A percentile compares a stretch with the other conserved stretches of the same genome.
Evolutionary conservation across 495 filamentous ascomycete species (phyloP).

Genomic region (Xylaria cubensis): DNA sequence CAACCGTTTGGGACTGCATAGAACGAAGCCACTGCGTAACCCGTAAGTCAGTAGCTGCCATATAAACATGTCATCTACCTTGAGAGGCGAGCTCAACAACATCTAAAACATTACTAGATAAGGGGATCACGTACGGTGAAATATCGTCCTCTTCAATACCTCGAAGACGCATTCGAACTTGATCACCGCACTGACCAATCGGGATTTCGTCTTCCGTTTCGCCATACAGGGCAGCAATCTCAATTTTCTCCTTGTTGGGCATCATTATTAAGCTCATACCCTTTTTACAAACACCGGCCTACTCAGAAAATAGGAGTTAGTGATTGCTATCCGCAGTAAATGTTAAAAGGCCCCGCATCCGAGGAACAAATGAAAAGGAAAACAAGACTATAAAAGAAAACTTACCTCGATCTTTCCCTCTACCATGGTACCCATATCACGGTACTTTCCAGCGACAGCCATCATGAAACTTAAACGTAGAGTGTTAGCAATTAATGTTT

Average conservation of each 20-base stretch:
- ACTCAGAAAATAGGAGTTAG: slow-evolving; percentile 14
- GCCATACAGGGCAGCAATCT: slow-evolving; percentile 85
- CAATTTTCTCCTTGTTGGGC: slow-evolving; percentile 84
- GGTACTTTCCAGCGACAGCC: slow-evolving; percentile 93
- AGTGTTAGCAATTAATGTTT: not conserved
- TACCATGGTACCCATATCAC: slow-evolving; percentile 96
- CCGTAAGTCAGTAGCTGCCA: slow-evolving; percentile 11
- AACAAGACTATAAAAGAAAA: too few relatives aligned
- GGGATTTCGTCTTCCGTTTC: slow-evolving; percentile 93
- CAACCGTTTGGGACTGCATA: slow-evolving; percentile 88
- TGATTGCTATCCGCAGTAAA: not conserved
- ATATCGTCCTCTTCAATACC: slow-evolving; percentile 98
- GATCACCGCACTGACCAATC: slow-evolving; percentile 86
- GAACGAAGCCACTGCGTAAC: slow-evolving; percentile 77
- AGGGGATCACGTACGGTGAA: slow-evolving; percentile 56
- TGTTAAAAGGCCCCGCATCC: not conserved
- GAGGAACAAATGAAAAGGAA: not conserved
- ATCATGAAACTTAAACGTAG: slow-evolving; percentile 79
- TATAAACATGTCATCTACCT: not conserved
- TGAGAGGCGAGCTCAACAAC: not conserved
- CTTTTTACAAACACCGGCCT: slow-evolving; percentile 86
- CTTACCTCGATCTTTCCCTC: slow-evolving; percentile 88
- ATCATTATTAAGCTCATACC: slow-evolving; percentile 84
- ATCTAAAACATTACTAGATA: not conserved
- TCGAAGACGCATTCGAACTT: slow-evolving; percentile 88